phyloP scores from a whole-genome alignment of 1,139 yeast species.

The Geotrichum fermentans region DNA sequence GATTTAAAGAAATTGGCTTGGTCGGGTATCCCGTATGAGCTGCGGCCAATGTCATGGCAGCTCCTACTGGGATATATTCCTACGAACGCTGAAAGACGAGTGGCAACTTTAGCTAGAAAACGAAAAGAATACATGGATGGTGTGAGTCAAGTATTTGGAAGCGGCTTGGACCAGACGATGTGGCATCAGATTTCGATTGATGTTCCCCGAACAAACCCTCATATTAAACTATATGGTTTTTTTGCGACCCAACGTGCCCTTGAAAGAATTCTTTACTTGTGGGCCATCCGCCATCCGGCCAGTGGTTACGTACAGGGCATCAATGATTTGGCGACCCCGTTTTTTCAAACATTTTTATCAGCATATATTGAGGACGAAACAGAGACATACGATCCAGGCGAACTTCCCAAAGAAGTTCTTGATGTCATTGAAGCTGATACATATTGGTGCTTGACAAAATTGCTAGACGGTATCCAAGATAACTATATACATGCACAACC shows the following conservation, averaged over 20 bases:
- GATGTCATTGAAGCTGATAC: conserved; percentile 84
- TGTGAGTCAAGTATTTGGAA: conserved; percentile 52
- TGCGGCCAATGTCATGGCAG: conserved; percentile 88
- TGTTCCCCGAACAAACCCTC: conserved; percentile 91
- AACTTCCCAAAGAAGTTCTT: conserved; percentile 51
- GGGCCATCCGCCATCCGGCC: conserved; percentile 98
- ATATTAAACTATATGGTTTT: conserved; percentile 63
- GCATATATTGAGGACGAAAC: conserved; percentile 54
- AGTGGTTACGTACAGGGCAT: conserved; percentile 99
- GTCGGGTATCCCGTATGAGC: conserved; percentile 86
- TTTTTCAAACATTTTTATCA: conserved; percentile 78
- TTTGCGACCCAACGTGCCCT: conserved; percentile 68
- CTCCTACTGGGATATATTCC: conserved; percentile 85
- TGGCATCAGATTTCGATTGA: conserved; percentile 97
- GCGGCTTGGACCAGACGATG: conserved; percentile 65
- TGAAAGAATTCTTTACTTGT: conserved; percentile 75
- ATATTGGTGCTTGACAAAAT: conserved; percentile 90
- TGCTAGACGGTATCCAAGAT: conserved; percentile 91
- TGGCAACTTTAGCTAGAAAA: conserved; percentile 64
- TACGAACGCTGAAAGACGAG: conserved; percentile 72
- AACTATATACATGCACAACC: conserved; percentile 98
- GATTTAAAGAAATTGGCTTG: conserved; percentile 78
- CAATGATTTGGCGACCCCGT: conserved; percentile 90
- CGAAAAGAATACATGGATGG: conserved; percentile 85
- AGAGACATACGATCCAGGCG: conserved; percentile 57